A percentile compares a stretch with the other conserved stretches of the same genome.
phyloP scores from a whole-genome alignment of 2,329 filamentous ascomycete genomes.

The Westerdykella sp. region DNA sequence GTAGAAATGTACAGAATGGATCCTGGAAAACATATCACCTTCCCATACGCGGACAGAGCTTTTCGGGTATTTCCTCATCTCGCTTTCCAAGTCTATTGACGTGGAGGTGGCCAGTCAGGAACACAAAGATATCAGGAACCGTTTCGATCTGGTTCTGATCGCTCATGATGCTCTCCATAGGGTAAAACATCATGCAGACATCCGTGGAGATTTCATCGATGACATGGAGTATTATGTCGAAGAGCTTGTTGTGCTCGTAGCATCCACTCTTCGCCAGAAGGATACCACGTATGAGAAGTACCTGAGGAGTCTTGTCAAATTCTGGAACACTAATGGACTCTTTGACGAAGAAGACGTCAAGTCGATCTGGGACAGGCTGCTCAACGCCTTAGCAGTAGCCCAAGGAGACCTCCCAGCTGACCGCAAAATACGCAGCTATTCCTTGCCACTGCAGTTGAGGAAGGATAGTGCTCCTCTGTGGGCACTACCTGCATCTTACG shows the following conservation, averaged over 20 bases:
- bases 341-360: constrained; percentile 51
- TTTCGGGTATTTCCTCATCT: constrained; percentile 69
- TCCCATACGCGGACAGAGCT: constrained; percentile 61
- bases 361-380: constrained; percentile 55
- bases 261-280: constrained; percentile 48
- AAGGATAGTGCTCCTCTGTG: constrained; percentile 69
- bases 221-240: constrained; percentile 53
- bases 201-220: neutral
- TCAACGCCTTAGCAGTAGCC: constrained; percentile 36
- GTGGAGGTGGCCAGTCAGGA: constrained; percentile 9
- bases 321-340: constrained; percentile 66
- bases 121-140: constrained; percentile 51
- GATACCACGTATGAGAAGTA: constrained; percentile 62
- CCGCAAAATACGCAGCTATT: constrained; percentile 53
- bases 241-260: constrained; percentile 56
- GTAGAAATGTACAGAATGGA: constrained; percentile 84
- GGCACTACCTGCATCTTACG: constrained; percentile 74
- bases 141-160: constrained; percentile 71
- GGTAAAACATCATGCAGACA: constrained; percentile 15
- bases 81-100: constrained; percentile 57
- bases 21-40: constrained; percentile 63
- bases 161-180: constrained; percentile 68
- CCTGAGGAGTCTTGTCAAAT: constrained; percentile 50
- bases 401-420: constrained; percentile 15
- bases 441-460: constrained; percentile 71